Base-by-base conservation (phyloP, 331 rosid genomes). In the Malus hybrid region DNA sequence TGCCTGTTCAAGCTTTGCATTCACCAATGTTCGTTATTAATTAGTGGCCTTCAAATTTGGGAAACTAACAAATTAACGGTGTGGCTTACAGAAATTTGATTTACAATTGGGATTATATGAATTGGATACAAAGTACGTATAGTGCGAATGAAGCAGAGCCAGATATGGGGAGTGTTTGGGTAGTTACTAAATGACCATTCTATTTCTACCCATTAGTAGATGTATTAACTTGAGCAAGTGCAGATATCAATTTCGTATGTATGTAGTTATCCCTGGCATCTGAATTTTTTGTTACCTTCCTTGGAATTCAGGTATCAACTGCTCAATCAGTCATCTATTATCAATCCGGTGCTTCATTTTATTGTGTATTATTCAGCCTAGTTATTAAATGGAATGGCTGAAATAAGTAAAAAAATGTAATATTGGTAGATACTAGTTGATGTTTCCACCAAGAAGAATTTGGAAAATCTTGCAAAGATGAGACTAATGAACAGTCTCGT, bases 391-490 rank as follows among this genome's bases (percentile, higher is more conserved):
- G 63, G 27, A 57, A 57, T 57, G 12, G 63, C 63, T 57, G 63
- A 57, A 57, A 57, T 48, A 48, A 48, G 54, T 15, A 48, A 1
- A 14, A 14, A 46, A 48, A 48, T 16, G 6, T 48, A 48, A 48
- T 48, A 3, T 50, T 50, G n/a, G 56, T 50, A 16, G 56, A 50
- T 50, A 50, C n/a, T 5, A 16, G 54, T 67, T 39, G 79, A 72
- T 20, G 69, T 20, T 24, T 73, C 81, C 9, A 77, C 85, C 8
- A 16, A 66, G 64, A 28, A 79, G 79, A 87, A 87, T 69, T 70
- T 88, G 75, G 61, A 83, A 9, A 70, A 42, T 65, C 84, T 86
- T 3, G 78, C 82, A 22, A 36, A 50, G 22, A 69, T 39, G 80
- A 76, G 63, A 82, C 82, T 10, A 73, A 77, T 39, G 71, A 81